These are phyloP conservation scores for Fonsecaea pedrosoi DNA, from an alignment of 2,329 filamentous ascomycete species.

Conservation along the genomic window DNA sequence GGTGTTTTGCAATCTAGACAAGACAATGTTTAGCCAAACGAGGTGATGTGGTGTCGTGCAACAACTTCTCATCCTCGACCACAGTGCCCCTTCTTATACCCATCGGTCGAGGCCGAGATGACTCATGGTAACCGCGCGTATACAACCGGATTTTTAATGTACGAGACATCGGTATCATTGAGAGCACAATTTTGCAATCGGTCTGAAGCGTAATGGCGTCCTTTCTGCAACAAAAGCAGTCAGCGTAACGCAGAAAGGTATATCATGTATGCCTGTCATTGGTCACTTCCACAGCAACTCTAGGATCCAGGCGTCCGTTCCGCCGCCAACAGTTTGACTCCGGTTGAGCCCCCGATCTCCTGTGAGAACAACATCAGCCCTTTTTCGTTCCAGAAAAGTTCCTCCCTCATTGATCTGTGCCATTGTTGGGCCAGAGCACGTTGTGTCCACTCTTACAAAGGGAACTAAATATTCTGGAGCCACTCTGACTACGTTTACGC, in stretches of 20 bases:
- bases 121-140: conserved; percentile 6
- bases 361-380: background rate
- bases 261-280: background rate
- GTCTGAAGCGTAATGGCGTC: conserved; percentile 2
- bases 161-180: background rate
- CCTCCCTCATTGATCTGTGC: background rate
- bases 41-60: background rate
- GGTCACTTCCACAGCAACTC: conserved; percentile 25
- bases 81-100: conserved; percentile 13
- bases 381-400: background rate
- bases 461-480: background rate
- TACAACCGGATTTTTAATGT: background rate
- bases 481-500: background rate
- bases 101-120: background rate
- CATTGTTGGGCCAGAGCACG: background rate
- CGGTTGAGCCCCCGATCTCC: background rate
- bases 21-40: background rate
- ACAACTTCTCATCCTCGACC: background rate
- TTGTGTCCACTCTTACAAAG: background rate
- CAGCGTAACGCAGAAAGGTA: background rate
- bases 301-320: background rate
- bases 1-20: background rate
- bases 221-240: background rate
- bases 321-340: background rate
- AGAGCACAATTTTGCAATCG: background rate